Base-by-base conservation (phyloP, 768 basidiomycete species). In the Lactarius sanguifluus region DNA sequence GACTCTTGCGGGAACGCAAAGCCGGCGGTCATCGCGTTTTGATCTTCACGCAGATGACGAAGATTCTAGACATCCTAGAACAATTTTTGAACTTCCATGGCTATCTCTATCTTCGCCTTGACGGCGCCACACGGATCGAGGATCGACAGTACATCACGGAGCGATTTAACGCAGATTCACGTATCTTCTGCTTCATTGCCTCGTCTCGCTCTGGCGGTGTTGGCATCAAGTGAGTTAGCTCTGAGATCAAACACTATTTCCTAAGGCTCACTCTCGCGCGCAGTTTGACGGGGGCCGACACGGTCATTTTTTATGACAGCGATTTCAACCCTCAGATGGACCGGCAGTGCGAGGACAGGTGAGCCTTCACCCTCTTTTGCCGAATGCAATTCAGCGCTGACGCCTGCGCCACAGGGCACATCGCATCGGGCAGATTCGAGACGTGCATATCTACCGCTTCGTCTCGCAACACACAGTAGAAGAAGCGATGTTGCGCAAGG, bases 271-370 rank as follows among this genome's bases (percentile, higher is more conserved):
- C 71, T 71, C 64, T 38, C 60, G 61, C 71, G 74, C 54, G 55
- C 76, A 89, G 93, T 76, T 74, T 91, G 68, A 91, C 89, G 7
- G 91, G 91, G 20, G 94, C 94, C 23, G 94, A 96, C 73, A 98
- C 97, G 0, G 96, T 99, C 72, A 86, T 99, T 62, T 96, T 99
- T 76, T 98, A 96, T 73, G 96, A 98, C 74, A 93, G 92, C 67
- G 95, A 97, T 76, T 97, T 96, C 81, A 94, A 94, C 72, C 96
- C 96, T 1, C 96, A 97, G 75, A 97, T 96, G 92, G 96, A 99
- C 75, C 82, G 91, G 55, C 96, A 99, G 74, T 98, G 97, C 71
- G 93, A 96, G 77, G 96, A 98, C 77, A 83, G 90, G 88, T 89
- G 73, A 68, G 83, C 71, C n/a, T 4, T 52, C 30, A 47, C 23